Percentiles rank a stretch among this genome's conserved stretches.
Evolutionary conservation across 75 land plant genomes (phyloP).

Genomic region (Picea sitchensis): DNA sequence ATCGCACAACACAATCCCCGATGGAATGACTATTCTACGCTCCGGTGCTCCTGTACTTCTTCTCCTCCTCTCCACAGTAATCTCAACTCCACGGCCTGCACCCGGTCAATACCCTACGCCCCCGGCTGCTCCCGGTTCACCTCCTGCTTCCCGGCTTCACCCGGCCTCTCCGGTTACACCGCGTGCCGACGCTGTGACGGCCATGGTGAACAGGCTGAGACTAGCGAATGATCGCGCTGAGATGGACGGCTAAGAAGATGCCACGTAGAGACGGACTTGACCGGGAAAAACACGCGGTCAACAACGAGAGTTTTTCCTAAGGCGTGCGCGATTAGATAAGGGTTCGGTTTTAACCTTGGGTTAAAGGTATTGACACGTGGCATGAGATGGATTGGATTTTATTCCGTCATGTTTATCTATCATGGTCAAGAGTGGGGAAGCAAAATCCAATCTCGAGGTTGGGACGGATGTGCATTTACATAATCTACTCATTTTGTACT

Average conservation of each 20-base stretch:
- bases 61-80: not conserved
- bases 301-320: not conserved
- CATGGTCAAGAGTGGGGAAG: too few relatives aligned
- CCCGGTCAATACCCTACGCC: constrained; percentile 5
- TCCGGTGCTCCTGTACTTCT: not conserved
- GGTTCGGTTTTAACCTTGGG: not conserved
- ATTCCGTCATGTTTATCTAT: not conserved
- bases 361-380: not conserved
- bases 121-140: constrained; percentile 10
- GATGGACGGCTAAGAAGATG: not conserved
- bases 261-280: not conserved
- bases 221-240: not conserved
- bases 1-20: not conserved
- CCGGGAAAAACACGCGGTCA: not conserved
- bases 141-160: not conserved
- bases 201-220: not conserved
- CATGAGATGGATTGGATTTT: not conserved
- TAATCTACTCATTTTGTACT: too few relatives aligned
- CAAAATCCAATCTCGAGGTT: too few relatives aligned
- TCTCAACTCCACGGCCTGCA: not conserved
- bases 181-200: not conserved
- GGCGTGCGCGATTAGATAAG: not conserved
- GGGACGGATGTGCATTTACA: too few relatives aligned
- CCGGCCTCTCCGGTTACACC: not conserved
- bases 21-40: constrained; percentile 1